Evolutionary conservation across 768 basidiomycete species (phyloP).

Genomic region (Boletus rex-veris): DNA sequence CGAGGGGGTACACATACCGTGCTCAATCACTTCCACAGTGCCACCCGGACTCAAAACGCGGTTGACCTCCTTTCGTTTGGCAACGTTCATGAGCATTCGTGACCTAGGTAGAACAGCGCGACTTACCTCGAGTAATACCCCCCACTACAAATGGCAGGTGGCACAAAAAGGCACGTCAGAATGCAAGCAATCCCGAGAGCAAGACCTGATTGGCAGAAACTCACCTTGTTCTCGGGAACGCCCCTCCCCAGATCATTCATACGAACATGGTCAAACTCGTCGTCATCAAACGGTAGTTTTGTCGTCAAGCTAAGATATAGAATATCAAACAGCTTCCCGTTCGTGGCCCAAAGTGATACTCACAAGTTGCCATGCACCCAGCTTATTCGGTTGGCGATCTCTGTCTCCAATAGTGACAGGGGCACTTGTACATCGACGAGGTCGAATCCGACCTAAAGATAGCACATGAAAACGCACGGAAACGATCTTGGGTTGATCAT

Average conservation of each 20-base stretch:
- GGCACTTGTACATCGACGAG: constrained; percentile 73
- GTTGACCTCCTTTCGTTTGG: constrained; percentile 57
- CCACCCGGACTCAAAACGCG: constrained; percentile 69
- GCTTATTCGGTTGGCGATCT: constrained; percentile 53
- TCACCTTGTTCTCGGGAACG: constrained; percentile 72
- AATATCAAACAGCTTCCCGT: background rate
- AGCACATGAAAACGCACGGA: constrained; percentile 1
- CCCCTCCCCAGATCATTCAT: constrained; percentile 61
- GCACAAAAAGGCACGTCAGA: background rate
- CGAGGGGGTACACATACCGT: constrained; percentile 44
- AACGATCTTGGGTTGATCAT: background rate
- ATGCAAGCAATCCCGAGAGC: background rate
- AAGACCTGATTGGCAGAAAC: background rate
- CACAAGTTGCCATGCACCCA: constrained; percentile 83
- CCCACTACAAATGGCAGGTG: constrained; percentile 48
- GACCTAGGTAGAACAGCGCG: background rate
- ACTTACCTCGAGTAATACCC: constrained; percentile 57
- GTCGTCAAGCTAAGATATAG: constrained; percentile 55
- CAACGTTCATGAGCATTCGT: constrained; percentile 1
- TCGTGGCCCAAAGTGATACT: constrained; percentile 18
- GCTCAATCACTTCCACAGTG: constrained; percentile 67
- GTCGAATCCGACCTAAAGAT: constrained; percentile 69
- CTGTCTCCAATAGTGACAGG: constrained; percentile 45
- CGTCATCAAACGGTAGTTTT: constrained; percentile 76
- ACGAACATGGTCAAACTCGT: constrained; percentile 81